Percentiles rank a stretch among this genome's conserved stretches.
Evolutionary conservation across 2,329 filamentous ascomycete species (phyloP).

Genomic region (Stachybotrys elegans): DNA sequence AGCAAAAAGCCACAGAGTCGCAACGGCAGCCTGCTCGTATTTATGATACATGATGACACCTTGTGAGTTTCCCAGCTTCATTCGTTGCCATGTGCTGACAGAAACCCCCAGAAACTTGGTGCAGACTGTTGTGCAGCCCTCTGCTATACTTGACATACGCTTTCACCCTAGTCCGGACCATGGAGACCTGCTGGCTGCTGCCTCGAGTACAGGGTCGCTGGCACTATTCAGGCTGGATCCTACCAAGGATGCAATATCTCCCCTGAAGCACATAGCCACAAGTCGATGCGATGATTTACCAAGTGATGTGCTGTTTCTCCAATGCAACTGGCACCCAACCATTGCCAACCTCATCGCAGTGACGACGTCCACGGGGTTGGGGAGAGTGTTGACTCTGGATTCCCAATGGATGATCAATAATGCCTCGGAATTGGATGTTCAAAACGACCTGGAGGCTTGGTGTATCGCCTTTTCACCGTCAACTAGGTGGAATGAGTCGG

Average conservation of each 20-base stretch:
- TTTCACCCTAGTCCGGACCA: conserved; percentile 54
- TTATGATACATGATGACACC: conserved; percentile 44
- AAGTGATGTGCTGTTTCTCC: conserved; percentile 61
- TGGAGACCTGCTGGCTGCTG: conserved; percentile 60
- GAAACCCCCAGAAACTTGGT: conserved; percentile 40
- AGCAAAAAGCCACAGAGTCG: conserved; percentile 51
- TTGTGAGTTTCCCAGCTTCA: conserved; percentile 45
- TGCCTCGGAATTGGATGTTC: conserved; percentile 33
- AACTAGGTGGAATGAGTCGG: conserved; percentile 8
- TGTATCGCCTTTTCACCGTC: conserved; percentile 55
- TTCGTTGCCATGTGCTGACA: neutral
- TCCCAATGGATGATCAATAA: conserved; percentile 32
- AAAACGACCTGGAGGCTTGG: conserved; percentile 67
- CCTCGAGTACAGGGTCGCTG: conserved; percentile 71
- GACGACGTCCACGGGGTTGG: conserved; percentile 64
- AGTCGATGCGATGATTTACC: conserved; percentile 45
- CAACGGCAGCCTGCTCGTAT: conserved; percentile 69
- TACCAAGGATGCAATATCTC: conserved; percentile 19
- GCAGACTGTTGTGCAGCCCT: conserved; percentile 58
- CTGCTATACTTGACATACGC: conserved; percentile 79
- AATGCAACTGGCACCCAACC: conserved; percentile 67
- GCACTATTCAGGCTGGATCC: conserved; percentile 56
- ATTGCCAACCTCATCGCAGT: conserved; percentile 54
- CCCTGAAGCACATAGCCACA: conserved; percentile 35
- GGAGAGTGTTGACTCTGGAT: conserved; percentile 49